These are phyloP conservation scores for Diaporthe aspalathi DNA, from an alignment of 2,329 filamentous ascomycete species.

Conservation along the genomic window DNA sequence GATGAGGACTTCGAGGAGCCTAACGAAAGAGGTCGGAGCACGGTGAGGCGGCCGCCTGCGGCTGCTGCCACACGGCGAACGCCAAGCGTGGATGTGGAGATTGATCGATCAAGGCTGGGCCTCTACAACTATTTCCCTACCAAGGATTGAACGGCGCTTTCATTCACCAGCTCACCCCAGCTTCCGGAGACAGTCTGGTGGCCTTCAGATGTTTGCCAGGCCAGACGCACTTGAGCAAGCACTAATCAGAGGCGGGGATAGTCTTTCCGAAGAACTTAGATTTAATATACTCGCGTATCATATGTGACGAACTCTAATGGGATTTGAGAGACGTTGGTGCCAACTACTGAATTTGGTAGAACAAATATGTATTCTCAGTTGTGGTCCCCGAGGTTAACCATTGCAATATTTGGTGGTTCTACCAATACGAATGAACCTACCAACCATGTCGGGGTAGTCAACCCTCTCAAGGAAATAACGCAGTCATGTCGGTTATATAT, in stretches of 20 bases:
- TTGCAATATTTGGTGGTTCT: too few relatives aligned
- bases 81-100: constrained; percentile 22
- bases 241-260: not conserved
- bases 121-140: not conserved
- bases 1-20: constrained; percentile 12
- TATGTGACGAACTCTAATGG: not conserved
- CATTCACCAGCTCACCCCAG: not conserved
- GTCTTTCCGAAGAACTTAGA: not conserved
- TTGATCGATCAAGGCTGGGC: constrained; percentile 24
- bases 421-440: too few relatives aligned
- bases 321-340: not conserved
- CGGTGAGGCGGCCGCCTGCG: constrained; percentile 5
- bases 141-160: not conserved
- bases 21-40: constrained; percentile 3
- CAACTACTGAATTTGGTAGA: not conserved
- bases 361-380: not conserved
- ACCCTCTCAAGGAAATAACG: too few relatives aligned
- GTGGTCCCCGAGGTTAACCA: too few relatives aligned
- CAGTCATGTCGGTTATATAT: too few relatives aligned
- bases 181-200: not conserved
- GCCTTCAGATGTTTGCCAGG: not conserved
- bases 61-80: not conserved
- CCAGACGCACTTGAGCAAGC: not conserved
- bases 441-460: too few relatives aligned
- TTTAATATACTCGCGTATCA: not conserved